Conservation (phyloP, 2,329 filamentous ascomycete genomes). For the Lomentospora prolificans region DNA sequence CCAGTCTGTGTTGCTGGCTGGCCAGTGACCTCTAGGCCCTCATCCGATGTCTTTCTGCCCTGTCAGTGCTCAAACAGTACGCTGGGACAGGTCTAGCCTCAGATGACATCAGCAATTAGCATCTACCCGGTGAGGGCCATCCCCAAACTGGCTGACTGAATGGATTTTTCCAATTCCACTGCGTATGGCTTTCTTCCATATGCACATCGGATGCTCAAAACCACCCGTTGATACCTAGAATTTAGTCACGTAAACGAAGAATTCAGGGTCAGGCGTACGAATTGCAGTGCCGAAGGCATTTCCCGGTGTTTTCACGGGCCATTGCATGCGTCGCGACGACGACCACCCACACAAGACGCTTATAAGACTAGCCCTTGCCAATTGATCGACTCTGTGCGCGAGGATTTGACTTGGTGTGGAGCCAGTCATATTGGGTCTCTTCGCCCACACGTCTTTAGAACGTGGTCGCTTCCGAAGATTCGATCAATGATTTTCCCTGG, state of each 20-base stretch:
- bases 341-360: background rate
- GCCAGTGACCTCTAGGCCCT: background rate
- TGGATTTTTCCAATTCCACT: no score
- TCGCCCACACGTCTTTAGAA: no score
- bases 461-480: no score
- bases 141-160: no score
- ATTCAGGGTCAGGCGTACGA: background rate
- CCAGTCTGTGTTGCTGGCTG: no score
- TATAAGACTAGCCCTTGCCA: background rate
- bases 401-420: no score
- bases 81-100: background rate
- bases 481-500: no score
- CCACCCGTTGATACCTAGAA: no score
- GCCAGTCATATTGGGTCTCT: no score
- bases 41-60: no score
- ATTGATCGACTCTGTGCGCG: background rate
- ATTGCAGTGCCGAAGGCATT: background rate
- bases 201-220: background rate
- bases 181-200: background rate
- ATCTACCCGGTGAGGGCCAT: background rate
- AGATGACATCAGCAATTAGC: background rate
- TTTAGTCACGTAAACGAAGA: no score
- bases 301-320: background rate
- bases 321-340: background rate
- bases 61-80: no score